Conservation (phyloP, 179 eudicot genomes). For the Amaranthus tricolor region DNA sequence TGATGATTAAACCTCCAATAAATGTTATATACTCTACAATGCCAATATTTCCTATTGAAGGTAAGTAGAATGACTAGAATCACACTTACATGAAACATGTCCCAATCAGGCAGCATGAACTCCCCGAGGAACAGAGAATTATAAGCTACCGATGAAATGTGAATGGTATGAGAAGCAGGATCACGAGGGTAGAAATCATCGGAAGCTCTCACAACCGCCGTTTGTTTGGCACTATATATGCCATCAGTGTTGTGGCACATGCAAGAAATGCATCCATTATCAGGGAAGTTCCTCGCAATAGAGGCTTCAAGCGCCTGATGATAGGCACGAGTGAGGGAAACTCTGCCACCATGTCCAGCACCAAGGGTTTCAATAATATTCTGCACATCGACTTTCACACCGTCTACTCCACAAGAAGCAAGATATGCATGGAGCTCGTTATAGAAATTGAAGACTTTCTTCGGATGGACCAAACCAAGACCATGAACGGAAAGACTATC, state of each 20-base stretch:
- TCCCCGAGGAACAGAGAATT: constrained; percentile 90
- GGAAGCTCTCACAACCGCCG: constrained; percentile 87
- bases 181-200: constrained; percentile 92
- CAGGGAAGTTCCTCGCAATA: constrained; percentile 65
- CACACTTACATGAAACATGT: constrained; percentile 87
- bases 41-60: background rate
- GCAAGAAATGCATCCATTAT: constrained; percentile 88
- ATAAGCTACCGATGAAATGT: constrained; percentile 81
- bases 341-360: constrained; percentile 90
- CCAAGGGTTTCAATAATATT: constrained; percentile 94
- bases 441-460: constrained; percentile 82
- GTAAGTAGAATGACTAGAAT: background rate
- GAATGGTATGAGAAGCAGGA: constrained; percentile 98
- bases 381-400: constrained; percentile 94
- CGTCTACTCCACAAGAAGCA: constrained; percentile 86
- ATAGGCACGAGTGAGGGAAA: constrained; percentile 75
- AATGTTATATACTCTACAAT: background rate
- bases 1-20: too few relatives aligned
- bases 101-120: constrained; percentile 98
- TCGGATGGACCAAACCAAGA: constrained; percentile 83
- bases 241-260: constrained; percentile 96
- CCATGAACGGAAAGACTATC: constrained; percentile 86
- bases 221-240: constrained; percentile 69
- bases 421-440: constrained; percentile 92
- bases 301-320: constrained; percentile 84